Evolutionary conservation across 805 yeast species (phyloP).

Genomic region (Cyberlindnera saturnus): DNA sequence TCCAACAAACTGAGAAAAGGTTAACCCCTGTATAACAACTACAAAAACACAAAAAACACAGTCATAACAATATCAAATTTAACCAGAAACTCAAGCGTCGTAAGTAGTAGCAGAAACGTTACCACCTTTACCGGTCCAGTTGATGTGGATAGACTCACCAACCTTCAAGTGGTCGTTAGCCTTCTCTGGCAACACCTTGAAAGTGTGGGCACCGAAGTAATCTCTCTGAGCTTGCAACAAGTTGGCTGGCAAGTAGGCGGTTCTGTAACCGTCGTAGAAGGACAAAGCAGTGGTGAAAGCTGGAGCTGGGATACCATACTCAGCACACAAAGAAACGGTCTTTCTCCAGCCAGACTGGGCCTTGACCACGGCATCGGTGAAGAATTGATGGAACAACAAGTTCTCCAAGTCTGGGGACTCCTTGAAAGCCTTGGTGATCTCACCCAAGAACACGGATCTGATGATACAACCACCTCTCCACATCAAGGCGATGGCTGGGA

Average conservation of each 20-base stretch:
- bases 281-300: slow-evolving; percentile 95
- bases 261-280: slow-evolving; percentile 98
- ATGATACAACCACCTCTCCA: slow-evolving; percentile 99
- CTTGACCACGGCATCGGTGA: slow-evolving; percentile 82
- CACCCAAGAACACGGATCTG: slow-evolving; percentile 96
- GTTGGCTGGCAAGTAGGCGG: slow-evolving; percentile 93
- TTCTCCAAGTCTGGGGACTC: slow-evolving; percentile 90
- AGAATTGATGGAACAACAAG: slow-evolving; percentile 93
- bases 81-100: slow-evolving; percentile 55
- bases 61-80: too few relatives aligned
- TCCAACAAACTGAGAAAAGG: too few relatives aligned
- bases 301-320: slow-evolving; percentile 93
- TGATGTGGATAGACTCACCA: slow-evolving; percentile 83
- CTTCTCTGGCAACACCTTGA: slow-evolving; percentile 84
- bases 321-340: slow-evolving; percentile 69
- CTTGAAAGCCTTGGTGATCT: slow-evolving; percentile 95
- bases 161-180: slow-evolving; percentile 74
- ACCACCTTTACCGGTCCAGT: slow-evolving; percentile 99
- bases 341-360: slow-evolving; percentile 97
- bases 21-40: too few relatives aligned
- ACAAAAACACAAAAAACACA: too few relatives aligned
- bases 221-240: slow-evolving; percentile 99
- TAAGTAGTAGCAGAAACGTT: slow-evolving; percentile 93
- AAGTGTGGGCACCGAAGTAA: slow-evolving; percentile 99
- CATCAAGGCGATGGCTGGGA: slow-evolving; percentile 98